A percentile compares a stretch with the other conserved stretches of the same genome.
phyloP scores from a whole-genome alignment of 768 basidiomycete species.

The Collybia sordida region DNA sequence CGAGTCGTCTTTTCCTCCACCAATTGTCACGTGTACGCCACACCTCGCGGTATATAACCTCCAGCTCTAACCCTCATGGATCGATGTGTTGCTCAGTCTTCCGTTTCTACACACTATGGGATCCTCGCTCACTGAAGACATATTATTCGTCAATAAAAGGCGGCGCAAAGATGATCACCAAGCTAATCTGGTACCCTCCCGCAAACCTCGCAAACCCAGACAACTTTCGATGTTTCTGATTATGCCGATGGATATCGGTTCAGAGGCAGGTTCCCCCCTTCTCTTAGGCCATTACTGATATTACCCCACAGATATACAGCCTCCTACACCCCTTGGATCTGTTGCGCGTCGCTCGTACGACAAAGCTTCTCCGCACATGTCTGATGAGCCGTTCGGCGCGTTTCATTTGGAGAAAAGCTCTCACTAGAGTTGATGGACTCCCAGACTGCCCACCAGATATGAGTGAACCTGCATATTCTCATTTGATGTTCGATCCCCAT shows the following conservation, averaged over 20 bases:
- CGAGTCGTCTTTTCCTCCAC: no score
- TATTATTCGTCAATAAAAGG: no score
- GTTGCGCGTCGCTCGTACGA: neutral
- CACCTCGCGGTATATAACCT: neutral
- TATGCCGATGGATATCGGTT: slow-evolving; percentile 1
- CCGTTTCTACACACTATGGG: neutral
- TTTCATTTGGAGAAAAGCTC: neutral
- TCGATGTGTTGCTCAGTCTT: neutral
- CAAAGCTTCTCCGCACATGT: neutral
- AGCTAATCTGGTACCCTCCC: no score
- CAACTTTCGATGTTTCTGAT: neutral
- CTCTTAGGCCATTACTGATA: neutral
- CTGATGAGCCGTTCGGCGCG: slow-evolving; percentile 2
- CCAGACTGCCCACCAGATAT: neutral
- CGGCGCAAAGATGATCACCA: no score
- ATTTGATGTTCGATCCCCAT: neutral
- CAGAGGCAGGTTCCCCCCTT: neutral
- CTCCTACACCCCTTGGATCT: neutral
- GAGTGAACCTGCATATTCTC: slow-evolving; percentile 1
- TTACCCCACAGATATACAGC: neutral
- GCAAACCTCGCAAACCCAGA: neutral
- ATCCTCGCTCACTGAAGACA: no score
- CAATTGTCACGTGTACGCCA: neutral
- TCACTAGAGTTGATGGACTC: neutral
- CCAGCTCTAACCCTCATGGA: neutral